Conservation (phyloP, 495 filamentous ascomycete species). For the Clavariopsis aquatica region DNA sequence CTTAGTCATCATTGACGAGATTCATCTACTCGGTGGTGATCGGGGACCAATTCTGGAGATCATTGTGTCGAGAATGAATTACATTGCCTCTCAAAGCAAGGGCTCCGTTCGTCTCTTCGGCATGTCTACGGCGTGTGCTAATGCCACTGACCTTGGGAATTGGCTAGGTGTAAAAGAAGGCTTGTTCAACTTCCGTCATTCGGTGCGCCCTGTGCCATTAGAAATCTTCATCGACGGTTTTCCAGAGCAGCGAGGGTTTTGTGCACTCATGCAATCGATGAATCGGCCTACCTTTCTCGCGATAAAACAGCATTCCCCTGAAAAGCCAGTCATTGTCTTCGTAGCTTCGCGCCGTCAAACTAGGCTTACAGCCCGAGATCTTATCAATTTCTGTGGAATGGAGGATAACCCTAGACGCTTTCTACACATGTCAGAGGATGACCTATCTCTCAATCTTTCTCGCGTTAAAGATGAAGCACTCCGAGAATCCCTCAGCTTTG, state of each 20-base stretch:
- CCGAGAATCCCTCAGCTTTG: constrained; percentile 88
- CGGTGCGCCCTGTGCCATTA: constrained; percentile 92
- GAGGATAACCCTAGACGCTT: constrained; percentile 96
- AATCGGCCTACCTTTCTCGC: constrained; percentile 96
- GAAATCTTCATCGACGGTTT: constrained; percentile 98
- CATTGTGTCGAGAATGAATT: constrained; percentile 99
- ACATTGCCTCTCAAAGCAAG: constrained; percentile 91
- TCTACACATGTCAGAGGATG: constrained; percentile 89
- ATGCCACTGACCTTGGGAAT: constrained; percentile 89
- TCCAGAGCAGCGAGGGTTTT: constrained; percentile 91
- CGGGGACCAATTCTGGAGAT: constrained; percentile 97
- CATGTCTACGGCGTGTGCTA: constrained; percentile 98
- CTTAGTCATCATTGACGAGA: constrained; percentile 97
- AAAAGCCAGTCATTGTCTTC: constrained; percentile 97
- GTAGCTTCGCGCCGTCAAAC: constrained; percentile 96
- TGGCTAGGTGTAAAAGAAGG: constrained; percentile 98
- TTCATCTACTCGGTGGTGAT: constrained; percentile 93
- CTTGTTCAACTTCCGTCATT: constrained; percentile 96
- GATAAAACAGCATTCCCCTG: constrained; percentile 91
- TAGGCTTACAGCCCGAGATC: constrained; percentile 86
- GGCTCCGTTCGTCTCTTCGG: constrained; percentile 86
- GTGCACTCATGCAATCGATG: constrained; percentile 98
- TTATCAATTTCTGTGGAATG: constrained; percentile 97
- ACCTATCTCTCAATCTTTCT: constrained; percentile 77
- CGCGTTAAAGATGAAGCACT: constrained; percentile 91